Percentiles rank a stretch among this genome's conserved stretches.
These are phyloP conservation scores for Glarea lozoyensis DNA, from an alignment of 495 filamentous ascomycete genomes.

Conservation along the genomic window DNA sequence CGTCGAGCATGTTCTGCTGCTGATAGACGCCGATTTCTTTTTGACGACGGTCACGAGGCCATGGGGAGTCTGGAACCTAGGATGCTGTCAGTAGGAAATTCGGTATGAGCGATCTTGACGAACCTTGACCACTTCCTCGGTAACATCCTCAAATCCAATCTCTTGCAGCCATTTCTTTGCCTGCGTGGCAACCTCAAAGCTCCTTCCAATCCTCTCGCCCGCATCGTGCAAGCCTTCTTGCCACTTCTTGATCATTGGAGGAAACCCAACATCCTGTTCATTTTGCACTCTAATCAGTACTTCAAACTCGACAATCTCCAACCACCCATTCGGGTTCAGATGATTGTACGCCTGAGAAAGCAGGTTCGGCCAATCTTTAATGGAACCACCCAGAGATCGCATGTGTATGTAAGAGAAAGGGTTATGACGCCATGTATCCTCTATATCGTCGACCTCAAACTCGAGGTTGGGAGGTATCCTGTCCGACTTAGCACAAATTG, in stretches of 20 bases:
- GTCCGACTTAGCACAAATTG: not conserved
- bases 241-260: conserved; percentile 3
- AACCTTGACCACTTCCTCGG: not conserved
- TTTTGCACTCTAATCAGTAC: conserved; percentile 20
- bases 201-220: conserved; percentile 4
- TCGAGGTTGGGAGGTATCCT: conserved; percentile 28
- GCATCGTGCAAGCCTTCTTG: not conserved
- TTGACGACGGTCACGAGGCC: not conserved
- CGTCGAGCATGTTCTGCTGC: conserved; percentile 6
- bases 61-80: conserved; percentile 1
- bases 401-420: conserved; percentile 39
- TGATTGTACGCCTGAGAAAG: conserved; percentile 25
- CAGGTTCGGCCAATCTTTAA: conserved; percentile 33
- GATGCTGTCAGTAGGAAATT: not conserved
- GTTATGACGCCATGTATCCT: conserved; percentile 24
- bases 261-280: not conserved
- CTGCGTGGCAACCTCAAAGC: not conserved
- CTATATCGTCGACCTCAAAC: conserved; percentile 28
- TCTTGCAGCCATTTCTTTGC: not conserved
- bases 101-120: not conserved
- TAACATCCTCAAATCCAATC: not conserved
- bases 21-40: conserved; percentile 6
- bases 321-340: conserved; percentile 43
- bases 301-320: conserved; percentile 46
- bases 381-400: conserved; percentile 35